Base-by-base conservation (phyloP, 495 filamentous ascomycete genomes). In the Aspergillus kassunensis region DNA sequence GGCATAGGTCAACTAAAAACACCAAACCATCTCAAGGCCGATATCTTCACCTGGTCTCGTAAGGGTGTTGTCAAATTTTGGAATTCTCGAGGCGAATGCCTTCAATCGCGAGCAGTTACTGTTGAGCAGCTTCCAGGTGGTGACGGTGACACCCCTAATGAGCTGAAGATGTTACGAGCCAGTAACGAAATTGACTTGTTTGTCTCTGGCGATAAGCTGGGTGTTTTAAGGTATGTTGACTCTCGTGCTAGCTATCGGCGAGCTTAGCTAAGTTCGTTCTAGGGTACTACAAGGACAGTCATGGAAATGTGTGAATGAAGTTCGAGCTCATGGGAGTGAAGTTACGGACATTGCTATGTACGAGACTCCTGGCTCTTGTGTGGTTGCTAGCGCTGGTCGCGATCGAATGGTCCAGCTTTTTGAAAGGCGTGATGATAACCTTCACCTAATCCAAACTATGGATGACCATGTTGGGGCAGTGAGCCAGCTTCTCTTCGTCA, bases 391-490 rank as follows among this genome's bases (percentile, higher is more conserved):
- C 19, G 88, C 85, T 61, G 87, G 91, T 30, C 81, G 92, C 56
- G 93, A 98, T 70, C 86, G 93, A 37, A 95, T 85, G 42, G 80
- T 93, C 18, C 93, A 98, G 66, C 74, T 97, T 16, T 97, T 96
- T 64, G 75, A 81, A 48, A 79, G 79, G 59, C 66, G 65, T 25
- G 68, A 73, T 0, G 71, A 72, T 0, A 71, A 72, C 6, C 76
- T 87, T 61, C 70, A 76, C 36, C 63, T 91, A 30, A 68, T 87
- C 30, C 88, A 91, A 62, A 90, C 88, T 0, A 71, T 91, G 63
- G 84, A 90, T 53, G 88, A 91, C 33, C 88, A 91, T 63, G 84
- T 86, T 15, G 87, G 83, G 1, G 81, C 81, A 34, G 84, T 91
- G 11, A 80, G 69, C 19, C 74, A 81, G 19, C 57, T 90, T 24